These are phyloP conservation scores for Fusarium austroafricanum DNA, from an alignment of 2,329 filamentous ascomycete species.

Conservation along the genomic window DNA sequence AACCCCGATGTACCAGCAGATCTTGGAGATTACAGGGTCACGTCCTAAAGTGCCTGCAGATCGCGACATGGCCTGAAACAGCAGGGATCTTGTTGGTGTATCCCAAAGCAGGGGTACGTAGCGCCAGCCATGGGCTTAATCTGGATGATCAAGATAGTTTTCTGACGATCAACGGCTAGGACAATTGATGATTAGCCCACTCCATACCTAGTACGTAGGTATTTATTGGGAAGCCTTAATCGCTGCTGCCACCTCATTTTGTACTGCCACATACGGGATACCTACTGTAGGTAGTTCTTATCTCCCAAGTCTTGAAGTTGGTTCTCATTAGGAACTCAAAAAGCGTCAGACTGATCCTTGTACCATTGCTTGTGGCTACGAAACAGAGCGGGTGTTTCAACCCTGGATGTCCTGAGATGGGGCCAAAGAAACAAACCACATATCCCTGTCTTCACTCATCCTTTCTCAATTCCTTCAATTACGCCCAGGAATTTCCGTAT, in stretches of 20 bases:
- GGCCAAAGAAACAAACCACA: conserved; percentile 26
- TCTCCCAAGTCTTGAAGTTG: neutral
- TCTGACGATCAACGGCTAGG: conserved; percentile 2
- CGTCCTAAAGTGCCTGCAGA: conserved; percentile 38
- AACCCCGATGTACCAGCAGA: conserved; percentile 18
- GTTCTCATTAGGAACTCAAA: neutral
- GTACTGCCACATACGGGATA: neutral
- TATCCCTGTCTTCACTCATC: neutral
- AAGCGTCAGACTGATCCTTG: conserved; percentile 23
- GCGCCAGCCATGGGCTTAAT: conserved; percentile 17
- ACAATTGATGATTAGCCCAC: conserved; percentile 1
- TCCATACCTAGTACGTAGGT: neutral
- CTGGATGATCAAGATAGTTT: conserved; percentile 8
- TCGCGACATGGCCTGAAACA: conserved; percentile 28
- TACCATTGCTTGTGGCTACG: conserved; percentile 8
- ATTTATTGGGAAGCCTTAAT: neutral
- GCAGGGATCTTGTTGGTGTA: conserved; percentile 22
- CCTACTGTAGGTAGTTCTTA: neutral
- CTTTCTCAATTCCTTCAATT: neutral
- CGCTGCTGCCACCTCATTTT: neutral
- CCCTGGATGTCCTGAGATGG: conserved; percentile 12
- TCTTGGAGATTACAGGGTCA: conserved; percentile 44
- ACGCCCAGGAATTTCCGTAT: neutral
- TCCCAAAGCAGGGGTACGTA: neutral
- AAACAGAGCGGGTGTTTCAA: conserved; percentile 43